Conservation (phyloP, 192 early-diverging fungal species). For the Umbelopsis ramanniana region DNA sequence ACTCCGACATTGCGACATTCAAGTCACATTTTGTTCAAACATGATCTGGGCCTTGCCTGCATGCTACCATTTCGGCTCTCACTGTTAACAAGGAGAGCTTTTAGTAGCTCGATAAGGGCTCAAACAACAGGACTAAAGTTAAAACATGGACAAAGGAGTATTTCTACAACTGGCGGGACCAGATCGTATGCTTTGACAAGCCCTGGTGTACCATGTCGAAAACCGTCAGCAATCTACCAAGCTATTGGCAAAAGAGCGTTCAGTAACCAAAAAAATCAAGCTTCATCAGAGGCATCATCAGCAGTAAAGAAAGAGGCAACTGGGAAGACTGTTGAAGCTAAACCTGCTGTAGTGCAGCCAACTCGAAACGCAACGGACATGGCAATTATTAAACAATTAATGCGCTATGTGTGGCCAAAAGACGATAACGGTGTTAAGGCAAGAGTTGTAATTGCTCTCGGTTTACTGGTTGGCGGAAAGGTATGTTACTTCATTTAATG, state of each 20-base stretch:
- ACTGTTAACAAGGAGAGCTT: constrained; percentile 18
- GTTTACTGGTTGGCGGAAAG: constrained; percentile 83
- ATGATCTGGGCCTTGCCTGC: neutral
- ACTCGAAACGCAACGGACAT: constrained; percentile 38
- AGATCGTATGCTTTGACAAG: neutral
- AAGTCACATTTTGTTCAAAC: neutral
- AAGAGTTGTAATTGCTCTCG: constrained; percentile 84
- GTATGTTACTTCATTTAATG: constrained; percentile 21
- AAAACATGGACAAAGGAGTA: neutral
- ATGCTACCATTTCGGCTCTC: constrained; percentile 22
- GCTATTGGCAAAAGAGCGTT: neutral
- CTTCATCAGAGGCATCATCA: neutral
- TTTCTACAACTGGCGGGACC: constrained; percentile 1
- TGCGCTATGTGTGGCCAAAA: constrained; percentile 85
- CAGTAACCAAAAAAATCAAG: neutral
- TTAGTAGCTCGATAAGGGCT: neutral
- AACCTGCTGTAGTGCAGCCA: neutral
- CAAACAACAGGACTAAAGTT: too few species aligned
- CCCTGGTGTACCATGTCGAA: neutral
- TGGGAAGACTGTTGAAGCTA: neutral
- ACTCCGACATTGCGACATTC: too few species aligned
- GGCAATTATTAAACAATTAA: constrained; percentile 47
- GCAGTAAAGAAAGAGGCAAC: neutral
- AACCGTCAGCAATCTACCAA: constrained; percentile 5
- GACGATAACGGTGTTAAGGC: constrained; percentile 81